A percentile compares a stretch with the other conserved stretches of the same genome.
Evolutionary conservation across 139 green algal species (phyloP).

Genomic region (Coelastrella sp.): DNA sequence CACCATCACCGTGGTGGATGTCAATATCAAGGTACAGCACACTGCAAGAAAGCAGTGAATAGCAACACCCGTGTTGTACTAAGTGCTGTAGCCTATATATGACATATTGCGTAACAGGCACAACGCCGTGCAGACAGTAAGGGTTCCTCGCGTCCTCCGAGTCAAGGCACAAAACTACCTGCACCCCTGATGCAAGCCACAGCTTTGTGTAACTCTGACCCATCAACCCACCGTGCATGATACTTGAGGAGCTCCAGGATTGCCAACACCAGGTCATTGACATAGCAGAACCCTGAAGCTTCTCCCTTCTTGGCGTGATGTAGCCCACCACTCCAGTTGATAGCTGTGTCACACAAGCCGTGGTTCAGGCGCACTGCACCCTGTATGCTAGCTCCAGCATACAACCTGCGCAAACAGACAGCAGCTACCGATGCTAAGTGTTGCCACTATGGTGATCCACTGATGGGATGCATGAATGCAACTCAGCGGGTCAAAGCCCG

Average conservation of each 20-base stretch:
- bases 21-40: conserved; percentile 95
- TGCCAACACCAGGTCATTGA: conserved; percentile 98
- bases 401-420: conserved; percentile 67
- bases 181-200: too few relatives aligned
- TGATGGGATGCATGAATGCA: too few relatives aligned
- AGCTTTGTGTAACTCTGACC: too few relatives aligned
- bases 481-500: too few relatives aligned
- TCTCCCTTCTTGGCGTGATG: conserved; percentile 98
- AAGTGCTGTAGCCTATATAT: too few relatives aligned
- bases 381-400: conserved; percentile 88
- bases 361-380: conserved; percentile 91
- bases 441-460: too few relatives aligned
- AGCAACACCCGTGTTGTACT: not conserved
- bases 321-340: conserved; percentile 98
- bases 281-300: conserved; percentile 95
- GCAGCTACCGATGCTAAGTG: not conserved
- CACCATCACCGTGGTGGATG: conserved; percentile 98
- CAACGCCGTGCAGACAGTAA: too few relatives aligned
- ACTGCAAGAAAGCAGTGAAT: conserved; percentile 21
- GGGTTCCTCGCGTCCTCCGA: too few relatives aligned
- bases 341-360: conserved; percentile 89
- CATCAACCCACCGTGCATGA: conserved; percentile 73
- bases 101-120: too few relatives aligned
- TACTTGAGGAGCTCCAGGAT: conserved; percentile 98
- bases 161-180: too few relatives aligned